Percentiles rank a stretch among this genome's conserved stretches.
Conservation (phyloP, 345 rosid species). For the Populus deltoides region DNA sequence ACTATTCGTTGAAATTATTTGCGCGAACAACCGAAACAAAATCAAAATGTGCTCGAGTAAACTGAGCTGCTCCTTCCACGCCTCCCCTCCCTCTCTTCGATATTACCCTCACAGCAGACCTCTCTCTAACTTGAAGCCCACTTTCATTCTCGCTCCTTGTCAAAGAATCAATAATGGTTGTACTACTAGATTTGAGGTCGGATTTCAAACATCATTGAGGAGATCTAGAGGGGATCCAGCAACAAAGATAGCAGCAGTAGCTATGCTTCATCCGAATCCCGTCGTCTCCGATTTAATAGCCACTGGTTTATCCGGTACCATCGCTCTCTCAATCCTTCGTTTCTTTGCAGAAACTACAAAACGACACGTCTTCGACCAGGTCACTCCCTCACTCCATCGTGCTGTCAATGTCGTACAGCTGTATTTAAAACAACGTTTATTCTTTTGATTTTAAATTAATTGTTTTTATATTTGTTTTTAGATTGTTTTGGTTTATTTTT, state of each 20-base stretch:
- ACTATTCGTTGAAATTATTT: background rate
- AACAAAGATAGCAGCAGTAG: constrained; percentile 13
- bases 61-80: background rate
- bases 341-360: constrained; percentile 66
- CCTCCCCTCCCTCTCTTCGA: background rate
- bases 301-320: constrained; percentile 25
- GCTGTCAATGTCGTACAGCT: no score
- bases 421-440: no score
- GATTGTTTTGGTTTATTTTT: no score
- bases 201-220: background rate
- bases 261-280: constrained; percentile 46
- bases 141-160: background rate
- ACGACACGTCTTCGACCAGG: constrained; percentile 63
- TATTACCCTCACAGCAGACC: background rate
- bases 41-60: background rate
- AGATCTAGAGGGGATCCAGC: constrained; percentile 16
- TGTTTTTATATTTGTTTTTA: no score
- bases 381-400: background rate
- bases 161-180: no score
- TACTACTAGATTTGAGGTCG: constrained; percentile 4
- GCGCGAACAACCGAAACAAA: background rate
- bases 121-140: background rate
- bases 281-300: constrained; percentile 58
- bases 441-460: no score
- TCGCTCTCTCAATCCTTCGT: constrained; percentile 52